Percentiles rank a stretch among this genome's conserved stretches.
These are phyloP conservation scores for Rutidosis leptorrhynchoides DNA, from an alignment of 129 eudicot species.

Conservation along the genomic window DNA sequence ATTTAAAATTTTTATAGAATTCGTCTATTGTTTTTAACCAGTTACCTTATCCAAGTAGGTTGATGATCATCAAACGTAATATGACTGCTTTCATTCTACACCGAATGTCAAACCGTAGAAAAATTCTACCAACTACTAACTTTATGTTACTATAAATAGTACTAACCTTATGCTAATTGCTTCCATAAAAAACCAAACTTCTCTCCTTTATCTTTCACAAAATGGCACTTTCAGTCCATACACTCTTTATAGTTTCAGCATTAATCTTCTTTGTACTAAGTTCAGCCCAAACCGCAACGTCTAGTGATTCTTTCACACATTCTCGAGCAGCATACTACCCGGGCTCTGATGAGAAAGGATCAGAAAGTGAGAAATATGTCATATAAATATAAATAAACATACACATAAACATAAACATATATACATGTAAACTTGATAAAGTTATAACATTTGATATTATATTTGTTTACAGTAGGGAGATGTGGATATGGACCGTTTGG, in stretches of 20 bases:
- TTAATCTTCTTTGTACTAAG: slow-evolving; percentile 34
- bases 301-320: slow-evolving; percentile 54
- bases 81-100: slow-evolving; percentile 19
- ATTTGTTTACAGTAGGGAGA: slow-evolving; percentile 51
- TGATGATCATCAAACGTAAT: slow-evolving; percentile 16
- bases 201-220: slow-evolving; percentile 23
- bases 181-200: slow-evolving; percentile 42
- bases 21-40: slow-evolving; percentile 23
- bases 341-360: slow-evolving; percentile 66
- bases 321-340: slow-evolving; percentile 76
- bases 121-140: slow-evolving; percentile 23
- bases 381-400: slow-evolving; percentile 1
- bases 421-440: slow-evolving; percentile 2
- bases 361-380: slow-evolving; percentile 53
- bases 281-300: slow-evolving; percentile 38
- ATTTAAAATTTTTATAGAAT: neutral
- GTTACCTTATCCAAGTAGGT: slow-evolving; percentile 22
- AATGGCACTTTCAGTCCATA: slow-evolving; percentile 41
- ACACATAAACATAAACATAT: neutral
- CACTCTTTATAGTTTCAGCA: slow-evolving; percentile 33
- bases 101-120: slow-evolving; percentile 38
- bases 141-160: slow-evolving; percentile 42
- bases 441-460: slow-evolving; percentile 1
- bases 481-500: slow-evolving; percentile 78
- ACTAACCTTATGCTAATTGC: slow-evolving; percentile 18